Evolutionary conservation across 2,329 filamentous ascomycete species (phyloP), one percentile per base, ranked within the genome.

Genomic region (Phaeosphaeria sp.): DNA sequence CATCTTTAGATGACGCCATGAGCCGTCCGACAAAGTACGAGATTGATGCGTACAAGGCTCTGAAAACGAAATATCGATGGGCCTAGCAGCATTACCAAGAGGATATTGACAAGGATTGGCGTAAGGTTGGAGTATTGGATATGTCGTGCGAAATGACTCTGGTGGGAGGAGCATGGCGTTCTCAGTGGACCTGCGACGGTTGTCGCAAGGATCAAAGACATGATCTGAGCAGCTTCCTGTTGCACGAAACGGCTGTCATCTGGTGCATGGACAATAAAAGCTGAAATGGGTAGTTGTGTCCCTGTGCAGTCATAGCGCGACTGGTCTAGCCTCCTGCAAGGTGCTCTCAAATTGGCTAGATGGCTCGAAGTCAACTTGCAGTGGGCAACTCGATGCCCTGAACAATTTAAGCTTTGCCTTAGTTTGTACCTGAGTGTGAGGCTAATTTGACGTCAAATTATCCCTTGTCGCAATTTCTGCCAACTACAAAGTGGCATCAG

Each of bases 1-100:
- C 30, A 13, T 36, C 11, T 13, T 3, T 36, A 36, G 30, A 80
- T 0, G 74, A 77, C 11, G 78, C 76, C 18, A 68, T 61, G 9
- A 69, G 80, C 24, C 80, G 84, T 3, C 85, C 82, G 0, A 68
- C 67, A 3, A 56, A 77, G 1, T 71, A 51, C 27, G 74, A 77
- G 52, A 53, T 69, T 6, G 43, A 42, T 2, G 72, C 61, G 25
- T 73, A 65, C 49, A 43, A 63, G 5, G 59, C 55, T 48, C 55
- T 74, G 57, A 69, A 57, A 57, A 51, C 46, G 15, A 61, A 53
- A 22, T 51, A 51, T 6, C 62, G 57, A 52, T 49, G 49, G 53
- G 13, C 25, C n/a, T n/a, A n/a, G n/a, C n/a, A n/a, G n/a, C n/a
- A n/a, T n/a, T n/a, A n/a, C n/a, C n/a, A n/a, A n/a, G n/a, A n/a